Percentiles rank a stretch among this genome's conserved stretches.
Evolutionary conservation across 2,329 filamentous ascomycete species (phyloP).

Genomic region (Herpotrichia juniperi): DNA sequence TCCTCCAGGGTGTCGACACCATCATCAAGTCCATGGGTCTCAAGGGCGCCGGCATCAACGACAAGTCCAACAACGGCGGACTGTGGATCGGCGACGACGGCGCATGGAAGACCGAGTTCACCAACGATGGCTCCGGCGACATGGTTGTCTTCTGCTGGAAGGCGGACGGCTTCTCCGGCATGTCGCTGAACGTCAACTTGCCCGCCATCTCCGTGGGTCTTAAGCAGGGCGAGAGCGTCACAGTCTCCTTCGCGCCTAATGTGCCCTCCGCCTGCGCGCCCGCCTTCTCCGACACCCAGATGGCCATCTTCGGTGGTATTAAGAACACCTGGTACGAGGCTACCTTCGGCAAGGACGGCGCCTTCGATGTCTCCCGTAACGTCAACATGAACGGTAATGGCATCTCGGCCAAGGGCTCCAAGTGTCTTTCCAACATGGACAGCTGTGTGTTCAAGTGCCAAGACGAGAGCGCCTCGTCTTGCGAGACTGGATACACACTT

Average conservation of each 20-base stretch:
- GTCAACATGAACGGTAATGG: conserved; percentile 52
- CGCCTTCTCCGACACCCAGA: conserved; percentile 42
- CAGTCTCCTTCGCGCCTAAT: conserved; percentile 46
- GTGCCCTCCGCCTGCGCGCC: conserved; percentile 50
- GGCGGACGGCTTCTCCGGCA: conserved; percentile 37
- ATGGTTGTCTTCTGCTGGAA: conserved; percentile 47
- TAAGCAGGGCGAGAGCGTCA: conserved; percentile 41
- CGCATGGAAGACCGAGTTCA: conserved; percentile 42
- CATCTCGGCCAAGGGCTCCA: conserved; percentile 47
- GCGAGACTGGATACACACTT: conserved; percentile 48
- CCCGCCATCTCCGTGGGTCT: conserved; percentile 49
- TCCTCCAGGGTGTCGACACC: conserved; percentile 25
- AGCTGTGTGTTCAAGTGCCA: conserved; percentile 54
- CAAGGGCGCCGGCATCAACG: conserved; percentile 33
- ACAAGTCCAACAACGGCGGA: conserved; percentile 31
- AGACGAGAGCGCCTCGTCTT: conserved; percentile 30
- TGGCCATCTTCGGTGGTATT: conserved; percentile 46
- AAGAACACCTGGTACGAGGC: conserved; percentile 55
- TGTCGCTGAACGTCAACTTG: conserved; percentile 42
- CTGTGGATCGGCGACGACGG: conserved; percentile 46
- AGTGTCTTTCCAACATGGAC: conserved; percentile 51
- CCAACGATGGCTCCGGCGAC: conserved; percentile 39
- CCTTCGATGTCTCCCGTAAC: conserved; percentile 52
- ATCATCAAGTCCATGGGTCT: conserved; percentile 27
- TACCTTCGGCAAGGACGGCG: conserved; percentile 46